Evolutionary conservation across 2,329 filamentous ascomycete species (phyloP).

Genomic region (Clarireedia monteithiana): DNA sequence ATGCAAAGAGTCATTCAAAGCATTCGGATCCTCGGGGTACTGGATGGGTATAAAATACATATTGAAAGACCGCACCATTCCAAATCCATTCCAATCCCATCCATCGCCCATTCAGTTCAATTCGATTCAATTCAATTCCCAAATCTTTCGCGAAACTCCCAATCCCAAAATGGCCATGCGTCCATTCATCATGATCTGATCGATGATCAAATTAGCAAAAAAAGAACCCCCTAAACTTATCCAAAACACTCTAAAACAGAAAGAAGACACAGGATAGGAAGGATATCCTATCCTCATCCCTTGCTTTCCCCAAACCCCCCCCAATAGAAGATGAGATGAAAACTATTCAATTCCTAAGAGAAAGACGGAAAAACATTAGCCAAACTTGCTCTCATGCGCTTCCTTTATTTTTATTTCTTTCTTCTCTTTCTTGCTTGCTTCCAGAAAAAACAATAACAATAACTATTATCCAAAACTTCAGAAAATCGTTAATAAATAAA

Average conservation of each 20-base stretch:
- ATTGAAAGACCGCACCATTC: background rate
- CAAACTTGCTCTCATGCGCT: too few species aligned
- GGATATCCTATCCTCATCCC: conserved; percentile 2
- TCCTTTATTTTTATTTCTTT: background rate
- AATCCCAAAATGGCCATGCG: background rate
- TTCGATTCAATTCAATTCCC: background rate
- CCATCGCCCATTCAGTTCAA: background rate
- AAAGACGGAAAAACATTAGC: background rate
- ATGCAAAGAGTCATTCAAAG: background rate
- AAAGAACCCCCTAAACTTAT: background rate
- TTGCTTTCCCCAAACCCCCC: background rate
- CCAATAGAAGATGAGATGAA: background rate
- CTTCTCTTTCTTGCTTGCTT: background rate
- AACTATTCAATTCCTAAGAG: conserved; percentile 7
- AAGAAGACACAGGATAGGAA: background rate
- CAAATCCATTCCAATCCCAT: background rate
- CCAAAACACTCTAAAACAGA: background rate
- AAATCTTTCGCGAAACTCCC: background rate
- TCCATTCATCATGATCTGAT: background rate
- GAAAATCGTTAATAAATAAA: background rate
- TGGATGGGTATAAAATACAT: background rate
- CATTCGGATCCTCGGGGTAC: background rate
- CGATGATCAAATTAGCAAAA: background rate
- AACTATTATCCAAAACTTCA: background rate
- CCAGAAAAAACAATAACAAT: background rate